Evolutionary conservation across 805 yeast species (phyloP).

Genomic region (Komagataella pastoris): DNA sequence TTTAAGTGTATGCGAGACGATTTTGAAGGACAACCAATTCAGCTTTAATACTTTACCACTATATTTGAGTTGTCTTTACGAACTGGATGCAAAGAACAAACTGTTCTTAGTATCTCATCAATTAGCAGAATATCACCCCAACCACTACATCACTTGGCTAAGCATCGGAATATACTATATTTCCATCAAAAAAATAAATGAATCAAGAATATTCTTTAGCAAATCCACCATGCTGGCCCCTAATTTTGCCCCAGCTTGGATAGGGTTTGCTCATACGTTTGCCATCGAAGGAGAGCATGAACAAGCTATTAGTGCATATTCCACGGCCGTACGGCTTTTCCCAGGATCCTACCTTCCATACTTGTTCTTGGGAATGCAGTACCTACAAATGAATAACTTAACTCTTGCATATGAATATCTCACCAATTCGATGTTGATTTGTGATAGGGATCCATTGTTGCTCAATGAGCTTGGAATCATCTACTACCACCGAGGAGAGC

Average conservation of each 20-base stretch:
- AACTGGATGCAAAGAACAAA: conserved; percentile 70
- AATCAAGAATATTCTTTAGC: conserved; percentile 79
- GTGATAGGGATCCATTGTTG: conserved; percentile 76
- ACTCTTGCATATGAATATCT: conserved; percentile 81
- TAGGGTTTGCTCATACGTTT: conserved; percentile 96
- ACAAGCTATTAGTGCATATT: conserved; percentile 93
- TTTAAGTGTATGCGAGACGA: conserved; percentile 54
- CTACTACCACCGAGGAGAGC: conserved; percentile 63
- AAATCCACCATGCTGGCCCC: conserved; percentile 84
- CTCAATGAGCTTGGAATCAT: conserved; percentile 90
- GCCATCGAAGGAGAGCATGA: conserved; percentile 98
- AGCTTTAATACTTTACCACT: conserved; percentile 63
- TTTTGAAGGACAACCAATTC: conserved; percentile 47
- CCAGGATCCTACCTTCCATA: conserved; percentile 87
- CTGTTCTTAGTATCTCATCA: conserved; percentile 73
- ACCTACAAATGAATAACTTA: conserved; percentile 73
- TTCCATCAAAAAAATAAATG: conserved; percentile 55
- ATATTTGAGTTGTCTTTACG: conserved; percentile 75
- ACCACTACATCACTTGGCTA: conserved; percentile 76
- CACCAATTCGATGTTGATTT: conserved; percentile 57
- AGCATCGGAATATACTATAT: conserved; percentile 88
- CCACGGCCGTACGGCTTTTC: conserved; percentile 86
- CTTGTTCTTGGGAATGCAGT: conserved; percentile 91
- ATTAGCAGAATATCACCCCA: conserved; percentile 74
- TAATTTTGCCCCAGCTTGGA: conserved; percentile 91